These are phyloP conservation scores for Emmonsia crescens DNA, from an alignment of 2,329 filamentous ascomycete genomes.

Conservation along the genomic window DNA sequence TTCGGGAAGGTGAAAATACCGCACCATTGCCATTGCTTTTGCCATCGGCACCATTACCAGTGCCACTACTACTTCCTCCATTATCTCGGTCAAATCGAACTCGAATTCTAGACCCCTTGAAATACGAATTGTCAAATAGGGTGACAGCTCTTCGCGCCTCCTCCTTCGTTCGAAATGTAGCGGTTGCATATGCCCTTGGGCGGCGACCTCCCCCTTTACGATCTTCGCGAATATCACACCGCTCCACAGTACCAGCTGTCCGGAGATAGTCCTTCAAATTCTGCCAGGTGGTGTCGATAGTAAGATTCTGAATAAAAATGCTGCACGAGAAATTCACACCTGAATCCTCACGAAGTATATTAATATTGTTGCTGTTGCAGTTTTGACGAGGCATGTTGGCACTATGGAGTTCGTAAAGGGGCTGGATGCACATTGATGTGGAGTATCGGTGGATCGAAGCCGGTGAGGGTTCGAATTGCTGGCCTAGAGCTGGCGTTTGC, in stretches of 20 bases:
- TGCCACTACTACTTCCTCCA: constrained; percentile 7
- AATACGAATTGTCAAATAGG: constrained; percentile 24
- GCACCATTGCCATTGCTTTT: neutral
- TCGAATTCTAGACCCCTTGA: constrained; percentile 25
- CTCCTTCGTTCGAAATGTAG: constrained; percentile 24
- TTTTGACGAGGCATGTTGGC: constrained; percentile 8
- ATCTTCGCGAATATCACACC: constrained; percentile 23
- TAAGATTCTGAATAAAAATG: constrained; percentile 21
- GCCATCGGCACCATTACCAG: neutral
- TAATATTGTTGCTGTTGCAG: constrained; percentile 8
- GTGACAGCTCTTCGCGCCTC: constrained; percentile 27
- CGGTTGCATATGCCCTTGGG: constrained; percentile 18
- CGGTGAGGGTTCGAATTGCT: constrained; percentile 20
- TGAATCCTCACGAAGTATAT: constrained; percentile 1
- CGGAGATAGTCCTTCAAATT: constrained; percentile 22
- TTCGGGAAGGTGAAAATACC: neutral
- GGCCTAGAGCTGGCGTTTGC: constrained; percentile 20
- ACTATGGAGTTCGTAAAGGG: constrained; percentile 11
- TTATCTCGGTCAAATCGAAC: constrained; percentile 23
- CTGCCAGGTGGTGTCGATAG: constrained; percentile 18
- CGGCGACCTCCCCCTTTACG: constrained; percentile 14
- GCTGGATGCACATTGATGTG: constrained; percentile 16
- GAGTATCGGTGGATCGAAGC: constrained; percentile 22
- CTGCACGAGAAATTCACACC: constrained; percentile 6
- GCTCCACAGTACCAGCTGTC: constrained; percentile 21